phyloP scores from a whole-genome alignment of 2,329 filamentous ascomycete genomes.

The Talaromyces sp. region DNA sequence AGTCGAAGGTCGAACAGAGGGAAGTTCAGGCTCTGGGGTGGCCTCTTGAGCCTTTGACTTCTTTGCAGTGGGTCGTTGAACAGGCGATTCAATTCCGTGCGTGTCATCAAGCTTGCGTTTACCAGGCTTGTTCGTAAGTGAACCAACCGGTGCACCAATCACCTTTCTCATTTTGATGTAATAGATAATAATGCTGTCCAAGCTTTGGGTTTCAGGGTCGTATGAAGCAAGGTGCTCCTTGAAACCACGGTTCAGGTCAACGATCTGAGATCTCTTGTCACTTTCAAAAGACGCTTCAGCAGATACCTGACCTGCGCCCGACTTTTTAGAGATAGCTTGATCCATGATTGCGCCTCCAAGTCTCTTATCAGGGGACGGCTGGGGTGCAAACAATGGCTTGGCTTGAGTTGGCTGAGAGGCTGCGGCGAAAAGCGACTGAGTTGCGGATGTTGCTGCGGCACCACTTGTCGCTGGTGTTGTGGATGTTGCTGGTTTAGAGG shows the following conservation, averaged over 20 bases:
- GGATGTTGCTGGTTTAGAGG: background rate
- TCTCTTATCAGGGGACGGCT: background rate
- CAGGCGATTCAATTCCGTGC: constrained; percentile 4
- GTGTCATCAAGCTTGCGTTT: constrained; percentile 24
- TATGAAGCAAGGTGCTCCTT: constrained; percentile 31
- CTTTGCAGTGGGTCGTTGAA: constrained; percentile 19
- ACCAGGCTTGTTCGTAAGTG: constrained; percentile 9
- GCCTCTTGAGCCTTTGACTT: constrained; percentile 20
- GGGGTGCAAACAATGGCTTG: background rate
- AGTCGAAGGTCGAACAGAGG: constrained; percentile 14
- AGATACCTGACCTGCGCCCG: background rate
- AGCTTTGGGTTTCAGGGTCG: constrained; percentile 32
- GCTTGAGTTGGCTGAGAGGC: background rate
- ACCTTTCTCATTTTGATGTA: constrained; percentile 39
- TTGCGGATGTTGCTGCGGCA: background rate
- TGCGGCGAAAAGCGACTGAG: background rate
- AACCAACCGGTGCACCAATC: constrained; percentile 35
- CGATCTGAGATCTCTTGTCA: constrained; percentile 8
- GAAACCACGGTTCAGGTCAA: constrained; percentile 36
- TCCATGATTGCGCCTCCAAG: constrained; percentile 7
- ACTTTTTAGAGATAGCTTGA: background rate
- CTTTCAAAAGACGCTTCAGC: background rate
- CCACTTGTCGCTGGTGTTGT: background rate
- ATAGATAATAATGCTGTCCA: constrained; percentile 36
- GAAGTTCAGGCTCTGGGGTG: constrained; percentile 3